Base-by-base conservation (phyloP, 306 rosid genomes). In the Vicia faba region DNA sequence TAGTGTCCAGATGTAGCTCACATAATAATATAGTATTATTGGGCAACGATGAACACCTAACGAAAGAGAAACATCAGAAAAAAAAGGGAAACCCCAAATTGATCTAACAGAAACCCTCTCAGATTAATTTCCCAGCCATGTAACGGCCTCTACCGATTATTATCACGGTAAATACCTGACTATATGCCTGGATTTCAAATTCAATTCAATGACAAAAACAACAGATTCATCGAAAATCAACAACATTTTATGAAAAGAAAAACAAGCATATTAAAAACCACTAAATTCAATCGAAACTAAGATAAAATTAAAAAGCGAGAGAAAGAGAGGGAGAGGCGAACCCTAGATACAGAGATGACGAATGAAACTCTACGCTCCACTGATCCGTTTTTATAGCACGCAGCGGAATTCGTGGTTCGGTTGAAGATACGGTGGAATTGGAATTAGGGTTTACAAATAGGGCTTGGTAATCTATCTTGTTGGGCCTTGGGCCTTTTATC, bases 1-100 rank as follows among this genome's bases (percentile, higher is more conserved):
- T 76, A 48, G 63, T 31, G 71, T 67, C 81, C 79, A 76, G 82
- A 76, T 76, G 89, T 81, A 79, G 89, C 84, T 74, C 86, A 69
- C 53, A 40, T 73, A 79, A 79, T 50, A 74, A 81, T 25, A 77
- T 50, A 5, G 39, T 44, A 61, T 72, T 79, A 73, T 57, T 61
- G 78, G 75, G 82, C 81, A 81, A 70, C 74, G 77, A 61, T 76
- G 77, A 53, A 80, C 80, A 64, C 80, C 81, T 20, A 66, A 12
- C 11, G 43, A 73, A 66, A 66, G 79, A 70, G 82, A 62, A 25
- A 49, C 1, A 57, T 70, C 51, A 66, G 61, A 67, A 26, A 35
- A 66, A 71, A 0, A 63, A 14, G 76, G 61, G 71, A 66, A 83
- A 40, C 79, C 71, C 80, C 51, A 75, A 33, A 50, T 62, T 65